phyloP scores from a whole-genome alignment of 192 early-diverging fungal species.

The Paraglomus brasilianum region DNA sequence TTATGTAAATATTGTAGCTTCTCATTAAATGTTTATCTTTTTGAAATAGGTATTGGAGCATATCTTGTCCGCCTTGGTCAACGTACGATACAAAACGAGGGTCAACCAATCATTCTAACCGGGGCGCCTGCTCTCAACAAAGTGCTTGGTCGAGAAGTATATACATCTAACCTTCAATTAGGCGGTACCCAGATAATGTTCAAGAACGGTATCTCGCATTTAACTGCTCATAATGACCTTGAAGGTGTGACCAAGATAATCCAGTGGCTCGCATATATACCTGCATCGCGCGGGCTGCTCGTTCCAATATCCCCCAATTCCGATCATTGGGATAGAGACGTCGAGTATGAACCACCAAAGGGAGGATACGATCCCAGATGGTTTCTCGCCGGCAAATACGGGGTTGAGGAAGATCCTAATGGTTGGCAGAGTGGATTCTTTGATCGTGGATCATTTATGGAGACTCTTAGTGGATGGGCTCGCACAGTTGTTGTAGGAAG shows the following conservation, averaged over 20 bases:
- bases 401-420: constrained; percentile 54
- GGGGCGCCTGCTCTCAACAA: constrained; percentile 98
- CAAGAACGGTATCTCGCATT: constrained; percentile 97
- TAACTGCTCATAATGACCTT: constrained; percentile 94
- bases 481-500: constrained; percentile 93
- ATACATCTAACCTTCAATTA: constrained; percentile 96
- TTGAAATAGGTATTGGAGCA: constrained; percentile 76
- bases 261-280: constrained; percentile 93
- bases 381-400: constrained; percentile 79
- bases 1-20: neutral
- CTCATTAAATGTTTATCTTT: constrained; percentile 7
- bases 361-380: constrained; percentile 88
- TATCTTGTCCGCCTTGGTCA: constrained; percentile 98
- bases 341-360: constrained; percentile 81
- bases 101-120: constrained; percentile 97
- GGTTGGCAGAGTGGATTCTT: constrained; percentile 90
- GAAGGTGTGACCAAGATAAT: constrained; percentile 89
- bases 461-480: constrained; percentile 96
- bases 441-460: constrained; percentile 93
- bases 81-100: constrained; percentile 95
- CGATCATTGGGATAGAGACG: constrained; percentile 80
- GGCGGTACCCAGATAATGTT: constrained; percentile 99
- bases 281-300: constrained; percentile 66
- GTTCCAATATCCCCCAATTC: constrained; percentile 57
- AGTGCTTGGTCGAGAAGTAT: constrained; percentile 96